These are phyloP conservation scores for Diversispora epigaea DNA, from an alignment of 192 early-diverging fungal species.

Conservation along the genomic window DNA sequence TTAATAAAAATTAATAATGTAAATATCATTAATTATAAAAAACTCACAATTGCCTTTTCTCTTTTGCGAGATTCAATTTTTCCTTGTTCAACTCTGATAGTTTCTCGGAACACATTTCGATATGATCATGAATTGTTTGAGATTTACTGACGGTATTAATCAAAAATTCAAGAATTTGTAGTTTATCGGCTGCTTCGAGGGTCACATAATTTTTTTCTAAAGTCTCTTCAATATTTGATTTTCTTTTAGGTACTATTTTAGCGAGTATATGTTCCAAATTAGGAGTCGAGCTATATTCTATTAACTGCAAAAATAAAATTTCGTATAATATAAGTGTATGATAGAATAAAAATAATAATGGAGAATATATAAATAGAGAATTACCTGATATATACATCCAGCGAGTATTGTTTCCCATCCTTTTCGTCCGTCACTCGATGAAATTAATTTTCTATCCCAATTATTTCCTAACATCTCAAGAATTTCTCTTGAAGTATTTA, in stretches of 20 bases:
- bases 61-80: conserved; percentile 67
- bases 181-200: conserved; percentile 51
- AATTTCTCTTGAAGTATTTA: conserved; percentile 32
- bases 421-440: conserved; percentile 36
- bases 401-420: conserved; percentile 50
- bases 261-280: conserved; percentile 47
- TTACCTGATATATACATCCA: conserved; percentile 54
- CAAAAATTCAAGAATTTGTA: conserved; percentile 63
- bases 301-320: conserved; percentile 38
- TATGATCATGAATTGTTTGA: conserved; percentile 55
- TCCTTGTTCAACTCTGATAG: conserved; percentile 72
- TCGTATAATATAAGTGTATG: not conserved
- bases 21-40: conserved; percentile 10
- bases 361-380: not conserved
- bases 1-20: not conserved
- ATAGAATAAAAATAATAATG: not conserved
- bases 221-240: conserved; percentile 39
- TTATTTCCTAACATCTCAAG: conserved; percentile 42
- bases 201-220: conserved; percentile 42
- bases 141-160: conserved; percentile 63
- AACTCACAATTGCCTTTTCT: conserved; percentile 62
- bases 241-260: conserved; percentile 43
- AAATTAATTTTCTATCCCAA: conserved; percentile 47
- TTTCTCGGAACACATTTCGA: conserved; percentile 73
- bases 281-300: conserved; percentile 46